Conservation (phyloP, 805 yeast genomes). For the Suhomyces prunicola region DNA sequence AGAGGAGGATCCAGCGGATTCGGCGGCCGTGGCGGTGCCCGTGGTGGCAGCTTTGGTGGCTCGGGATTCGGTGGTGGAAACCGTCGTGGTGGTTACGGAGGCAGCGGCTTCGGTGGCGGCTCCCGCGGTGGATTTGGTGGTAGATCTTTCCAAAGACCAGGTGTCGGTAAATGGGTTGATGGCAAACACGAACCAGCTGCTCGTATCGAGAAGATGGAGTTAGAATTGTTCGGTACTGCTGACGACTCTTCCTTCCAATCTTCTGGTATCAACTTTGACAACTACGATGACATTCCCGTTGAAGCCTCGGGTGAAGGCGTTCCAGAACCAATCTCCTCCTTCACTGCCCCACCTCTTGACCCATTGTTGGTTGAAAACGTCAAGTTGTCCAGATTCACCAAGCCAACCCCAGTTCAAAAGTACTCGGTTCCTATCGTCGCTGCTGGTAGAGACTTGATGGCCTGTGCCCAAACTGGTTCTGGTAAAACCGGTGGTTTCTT, state of each 20-base stretch:
- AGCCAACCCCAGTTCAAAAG: slow-evolving; percentile 96
- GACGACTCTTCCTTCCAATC: slow-evolving; percentile 78
- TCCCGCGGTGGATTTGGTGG: slow-evolving; percentile 21
- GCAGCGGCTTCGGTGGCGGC: slow-evolving; percentile 16
- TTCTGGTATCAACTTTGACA: slow-evolving; percentile 97
- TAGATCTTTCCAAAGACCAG: slow-evolving; percentile 38
- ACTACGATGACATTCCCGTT: slow-evolving; percentile 97
- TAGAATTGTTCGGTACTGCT: slow-evolving; percentile 76
- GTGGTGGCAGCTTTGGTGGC: slow-evolving; percentile 15
- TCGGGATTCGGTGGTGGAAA: slow-evolving; percentile 15
- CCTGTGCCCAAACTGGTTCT: slow-evolving; percentile 98
- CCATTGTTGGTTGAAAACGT: slow-evolving; percentile 82
- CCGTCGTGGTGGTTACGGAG: slow-evolving; percentile 10
- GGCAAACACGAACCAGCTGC: slow-evolving; percentile 87
- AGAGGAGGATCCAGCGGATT: slow-evolving; percentile 18
- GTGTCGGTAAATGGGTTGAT: slow-evolving; percentile 79
- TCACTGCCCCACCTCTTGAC: slow-evolving; percentile 92
- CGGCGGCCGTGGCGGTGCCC: slow-evolving; percentile 12
- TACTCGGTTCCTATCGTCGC: slow-evolving; percentile 91
- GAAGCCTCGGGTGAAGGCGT: slow-evolving; percentile 95
- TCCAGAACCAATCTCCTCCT: slow-evolving; percentile 87
- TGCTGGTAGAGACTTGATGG: slow-evolving; percentile 88
- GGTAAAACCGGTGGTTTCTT: slow-evolving; percentile 99
- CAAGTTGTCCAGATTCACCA: slow-evolving; percentile 81
- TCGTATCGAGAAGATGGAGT: slow-evolving; percentile 65